Conservation (phyloP, 345 rosid genomes). For the Eutrema yunnanense region DNA sequence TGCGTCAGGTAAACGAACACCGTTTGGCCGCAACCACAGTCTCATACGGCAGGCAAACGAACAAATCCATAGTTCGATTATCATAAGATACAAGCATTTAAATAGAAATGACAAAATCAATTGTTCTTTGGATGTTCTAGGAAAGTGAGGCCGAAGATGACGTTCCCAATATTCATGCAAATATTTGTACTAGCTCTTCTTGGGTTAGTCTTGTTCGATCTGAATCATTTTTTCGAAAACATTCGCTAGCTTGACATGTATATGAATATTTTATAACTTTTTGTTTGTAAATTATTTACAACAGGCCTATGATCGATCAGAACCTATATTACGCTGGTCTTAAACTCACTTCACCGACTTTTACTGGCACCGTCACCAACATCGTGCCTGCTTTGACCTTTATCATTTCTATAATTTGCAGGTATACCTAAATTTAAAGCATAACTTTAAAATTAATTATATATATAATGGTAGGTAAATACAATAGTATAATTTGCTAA, state of each 20-base stretch:
- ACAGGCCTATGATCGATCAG: slow-evolving; percentile 93
- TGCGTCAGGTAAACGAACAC: too few relatives aligned
- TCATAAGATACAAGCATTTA: background rate
- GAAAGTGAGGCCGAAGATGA: slow-evolving; percentile 69
- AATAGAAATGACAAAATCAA: background rate
- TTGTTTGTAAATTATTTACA: background rate
- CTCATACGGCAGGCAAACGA: too few relatives aligned
- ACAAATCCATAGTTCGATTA: background rate
- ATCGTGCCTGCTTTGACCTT: slow-evolving; percentile 92
- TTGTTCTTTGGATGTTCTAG: slow-evolving; percentile 29
- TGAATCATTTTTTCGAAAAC: background rate
- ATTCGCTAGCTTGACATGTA: background rate
- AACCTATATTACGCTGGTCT: slow-evolving; percentile 84
- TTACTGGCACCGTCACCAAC: slow-evolving; percentile 85
- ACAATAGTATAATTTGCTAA: background rate
- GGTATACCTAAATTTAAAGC: slow-evolving; percentile 22
- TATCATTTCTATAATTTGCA: slow-evolving; percentile 58
- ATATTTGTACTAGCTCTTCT: slow-evolving; percentile 75
- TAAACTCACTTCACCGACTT: slow-evolving; percentile 79
- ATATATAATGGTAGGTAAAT: background rate
- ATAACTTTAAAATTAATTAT: background rate
- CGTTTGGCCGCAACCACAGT: too few relatives aligned
- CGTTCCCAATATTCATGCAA: slow-evolving; percentile 70
- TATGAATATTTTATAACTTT: background rate
- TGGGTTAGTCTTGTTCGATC: slow-evolving; percentile 45